Conservation (phyloP, 2,329 filamentous ascomycete species). For the Stemphylium beticola region DNA sequence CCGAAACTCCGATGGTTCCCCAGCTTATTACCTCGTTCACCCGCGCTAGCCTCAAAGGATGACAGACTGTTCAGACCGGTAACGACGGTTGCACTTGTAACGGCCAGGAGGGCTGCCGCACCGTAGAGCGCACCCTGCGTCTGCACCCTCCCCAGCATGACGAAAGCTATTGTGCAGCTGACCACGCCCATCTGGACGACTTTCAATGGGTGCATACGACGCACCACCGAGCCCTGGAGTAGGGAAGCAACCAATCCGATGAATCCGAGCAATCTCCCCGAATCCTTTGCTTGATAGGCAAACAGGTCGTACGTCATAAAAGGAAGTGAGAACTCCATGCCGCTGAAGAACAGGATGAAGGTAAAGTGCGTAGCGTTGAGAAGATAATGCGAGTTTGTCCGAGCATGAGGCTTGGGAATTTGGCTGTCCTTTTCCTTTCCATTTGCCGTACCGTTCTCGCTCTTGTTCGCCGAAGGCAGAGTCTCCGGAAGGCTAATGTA, state of each 20-base stretch:
- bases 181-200: conserved; percentile 81
- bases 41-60: conserved; percentile 82
- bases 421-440: conserved; percentile 25
- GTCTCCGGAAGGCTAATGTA: conserved; percentile 89
- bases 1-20: conserved; percentile 76
- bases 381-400: conserved; percentile 82
- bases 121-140: conserved; percentile 75
- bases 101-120: conserved; percentile 81
- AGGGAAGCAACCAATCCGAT: conserved; percentile 89
- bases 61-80: conserved; percentile 90
- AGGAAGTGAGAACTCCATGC: conserved; percentile 95
- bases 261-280: conserved; percentile 85
- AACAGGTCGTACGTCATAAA: conserved; percentile 98
- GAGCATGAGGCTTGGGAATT: conserved; percentile 37
- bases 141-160: conserved; percentile 73
- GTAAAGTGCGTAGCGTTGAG: conserved; percentile 86
- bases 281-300: conserved; percentile 76
- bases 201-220: conserved; percentile 79
- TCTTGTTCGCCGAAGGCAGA: conserved; percentile 59
- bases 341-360: conserved; percentile 96
- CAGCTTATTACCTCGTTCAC: conserved; percentile 83
- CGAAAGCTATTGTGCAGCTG: conserved; percentile 79
- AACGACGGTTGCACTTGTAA: conserved; percentile 93
- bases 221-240: conserved; percentile 91
- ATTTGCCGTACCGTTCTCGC: conserved; percentile 22